These are phyloP conservation scores for Daldinia loculata DNA, from an alignment of 495 filamentous ascomycete genomes.

Conservation along the genomic window DNA sequence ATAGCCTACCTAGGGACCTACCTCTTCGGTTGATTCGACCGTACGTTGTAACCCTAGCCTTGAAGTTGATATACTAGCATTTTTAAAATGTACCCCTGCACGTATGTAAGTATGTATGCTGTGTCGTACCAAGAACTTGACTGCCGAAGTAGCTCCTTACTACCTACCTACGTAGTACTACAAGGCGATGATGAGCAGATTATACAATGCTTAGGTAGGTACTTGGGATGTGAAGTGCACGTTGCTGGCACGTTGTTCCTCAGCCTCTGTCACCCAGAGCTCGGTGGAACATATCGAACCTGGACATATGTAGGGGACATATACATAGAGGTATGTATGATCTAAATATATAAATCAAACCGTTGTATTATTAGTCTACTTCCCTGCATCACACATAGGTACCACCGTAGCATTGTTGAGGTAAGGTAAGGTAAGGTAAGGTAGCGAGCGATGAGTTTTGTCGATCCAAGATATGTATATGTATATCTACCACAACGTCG, in stretches of 20 bases:
- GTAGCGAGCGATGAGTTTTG: background rate
- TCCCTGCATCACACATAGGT: background rate
- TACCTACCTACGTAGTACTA: background rate
- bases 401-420: background rate
- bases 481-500: background rate
- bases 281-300: background rate
- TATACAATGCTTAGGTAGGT: background rate
- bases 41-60: background rate
- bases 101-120: background rate
- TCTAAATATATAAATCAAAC: constrained; percentile 1
- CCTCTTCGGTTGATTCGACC: background rate
- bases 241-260: background rate
- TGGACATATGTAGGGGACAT: background rate
- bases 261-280: background rate
- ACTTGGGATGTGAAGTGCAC: background rate
- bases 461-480: background rate
- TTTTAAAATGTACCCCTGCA: background rate
- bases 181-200: too few species aligned
- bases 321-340: background rate
- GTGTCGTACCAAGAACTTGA: background rate
- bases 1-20: background rate
- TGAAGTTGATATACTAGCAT: background rate
- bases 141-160: constrained; percentile 1
- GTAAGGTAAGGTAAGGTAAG: constrained; percentile 1
- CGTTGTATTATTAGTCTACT: background rate